These are phyloP conservation scores for Pichia phayaonensis DNA, from an alignment of 805 yeast species.

Conservation along the genomic window DNA sequence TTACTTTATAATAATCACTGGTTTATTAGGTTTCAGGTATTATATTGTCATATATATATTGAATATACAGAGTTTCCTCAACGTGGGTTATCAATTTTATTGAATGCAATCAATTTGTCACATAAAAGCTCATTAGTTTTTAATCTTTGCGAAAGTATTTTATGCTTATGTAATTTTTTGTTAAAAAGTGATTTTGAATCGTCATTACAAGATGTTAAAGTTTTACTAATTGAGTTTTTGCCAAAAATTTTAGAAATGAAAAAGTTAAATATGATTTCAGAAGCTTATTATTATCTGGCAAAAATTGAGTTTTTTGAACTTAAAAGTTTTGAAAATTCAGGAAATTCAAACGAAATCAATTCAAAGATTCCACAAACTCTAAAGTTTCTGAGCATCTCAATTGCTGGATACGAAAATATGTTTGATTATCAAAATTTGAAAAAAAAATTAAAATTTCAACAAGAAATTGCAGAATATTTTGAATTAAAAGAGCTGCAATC, in stretches of 20 bases:
- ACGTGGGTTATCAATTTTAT: slow-evolving; percentile 42
- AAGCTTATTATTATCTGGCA: slow-evolving; percentile 30
- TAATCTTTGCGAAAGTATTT: slow-evolving; percentile 38
- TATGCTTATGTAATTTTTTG: slow-evolving; percentile 39
- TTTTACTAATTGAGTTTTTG: slow-evolving; percentile 34
- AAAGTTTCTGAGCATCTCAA: slow-evolving; percentile 34
- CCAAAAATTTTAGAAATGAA: slow-evolving; percentile 37
- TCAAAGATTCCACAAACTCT: slow-evolving; percentile 26
- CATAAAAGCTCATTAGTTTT: slow-evolving; percentile 38
- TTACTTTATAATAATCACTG: slow-evolving; percentile 33
- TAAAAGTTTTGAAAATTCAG: background rate
- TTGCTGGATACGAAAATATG: slow-evolving; percentile 36
- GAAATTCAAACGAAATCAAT: background rate
- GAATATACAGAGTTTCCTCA: slow-evolving; percentile 34
- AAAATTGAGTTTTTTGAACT: slow-evolving; percentile 14
- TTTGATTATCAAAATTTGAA: slow-evolving; percentile 33
- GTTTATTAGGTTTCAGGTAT: slow-evolving; percentile 38
- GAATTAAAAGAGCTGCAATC: background rate
- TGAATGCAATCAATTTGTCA: slow-evolving; percentile 44
- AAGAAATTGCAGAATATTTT: slow-evolving; percentile 26
- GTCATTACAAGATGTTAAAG: slow-evolving; percentile 33
- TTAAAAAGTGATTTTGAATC: slow-evolving; percentile 27
- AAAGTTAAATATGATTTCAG: slow-evolving; percentile 33
- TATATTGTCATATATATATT: slow-evolving; percentile 39
- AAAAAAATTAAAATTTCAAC: slow-evolving; percentile 34